Evolutionary conservation across 352 stramenopile genomes (phyloP).

Genomic region (Phytophthora agathidicida): DNA sequence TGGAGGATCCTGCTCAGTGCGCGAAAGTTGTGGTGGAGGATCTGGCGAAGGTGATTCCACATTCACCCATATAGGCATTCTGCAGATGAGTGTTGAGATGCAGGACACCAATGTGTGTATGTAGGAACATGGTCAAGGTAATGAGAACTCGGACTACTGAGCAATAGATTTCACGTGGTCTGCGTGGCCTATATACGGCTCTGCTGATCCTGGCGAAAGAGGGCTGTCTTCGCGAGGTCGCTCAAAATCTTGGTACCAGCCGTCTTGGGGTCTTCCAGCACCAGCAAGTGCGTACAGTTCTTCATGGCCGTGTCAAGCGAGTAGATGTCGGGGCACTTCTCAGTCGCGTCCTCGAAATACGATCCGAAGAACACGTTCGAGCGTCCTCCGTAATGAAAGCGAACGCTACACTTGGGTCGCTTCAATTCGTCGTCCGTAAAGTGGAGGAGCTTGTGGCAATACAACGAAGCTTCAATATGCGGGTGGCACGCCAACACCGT

Average conservation of each 20-base stretch:
- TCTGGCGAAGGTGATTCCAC: constrained; percentile 24
- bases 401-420: constrained; percentile 39
- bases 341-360: constrained; percentile 28
- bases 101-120: neutral
- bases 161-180: too few species aligned
- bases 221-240: constrained; percentile 26
- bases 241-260: constrained; percentile 31
- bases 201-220: neutral
- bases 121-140: too few species aligned
- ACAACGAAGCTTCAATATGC: constrained; percentile 44
- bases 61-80: constrained; percentile 12
- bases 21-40: constrained; percentile 38
- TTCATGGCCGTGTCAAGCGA: constrained; percentile 30
- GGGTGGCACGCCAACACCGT: constrained; percentile 42
- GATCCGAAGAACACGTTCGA: constrained; percentile 39
- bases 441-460: constrained; percentile 36
- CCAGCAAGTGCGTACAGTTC: constrained; percentile 39
- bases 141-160: too few species aligned
- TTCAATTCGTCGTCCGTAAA: constrained; percentile 36
- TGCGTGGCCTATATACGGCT: constrained; percentile 13
- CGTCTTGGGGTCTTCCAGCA: constrained; percentile 44
- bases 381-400: constrained; percentile 38
- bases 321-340: constrained; percentile 37
- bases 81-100: neutral
- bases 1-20: constrained; percentile 48